Conservation (phyloP, 139 green algal species). For the Tetraselmis striata region DNA sequence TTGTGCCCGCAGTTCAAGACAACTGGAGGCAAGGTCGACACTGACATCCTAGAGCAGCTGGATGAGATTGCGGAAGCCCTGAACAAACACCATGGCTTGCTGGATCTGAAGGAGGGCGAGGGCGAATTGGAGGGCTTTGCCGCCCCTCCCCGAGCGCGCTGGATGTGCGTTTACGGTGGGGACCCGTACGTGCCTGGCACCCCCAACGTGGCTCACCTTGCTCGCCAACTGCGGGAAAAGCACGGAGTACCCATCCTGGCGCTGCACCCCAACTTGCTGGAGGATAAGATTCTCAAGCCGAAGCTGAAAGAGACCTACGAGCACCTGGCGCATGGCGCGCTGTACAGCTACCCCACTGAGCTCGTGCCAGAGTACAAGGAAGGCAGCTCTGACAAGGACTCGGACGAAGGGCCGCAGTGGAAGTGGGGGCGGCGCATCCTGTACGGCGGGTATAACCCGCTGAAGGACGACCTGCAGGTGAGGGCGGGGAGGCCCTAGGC, state of each 20-base stretch:
- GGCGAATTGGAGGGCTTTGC: neutral
- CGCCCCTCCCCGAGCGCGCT: neutral
- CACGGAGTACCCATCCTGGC: neutral
- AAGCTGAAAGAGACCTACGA: neutral
- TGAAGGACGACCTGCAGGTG: neutral
- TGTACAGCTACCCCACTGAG: neutral
- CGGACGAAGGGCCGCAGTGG: too few relatives aligned
- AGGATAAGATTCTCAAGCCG: neutral
- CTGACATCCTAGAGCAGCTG: neutral
- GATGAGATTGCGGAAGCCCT: neutral
- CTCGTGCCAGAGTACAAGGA: neutral
- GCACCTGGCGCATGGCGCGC: neutral
- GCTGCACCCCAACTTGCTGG: neutral
- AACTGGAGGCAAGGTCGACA: too few relatives aligned
- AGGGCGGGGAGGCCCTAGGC: too few relatives aligned
- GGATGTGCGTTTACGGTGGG: neutral
- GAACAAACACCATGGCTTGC: neutral
- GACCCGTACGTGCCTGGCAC: neutral
- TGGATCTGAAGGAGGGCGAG: neutral
- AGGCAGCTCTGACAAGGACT: too few relatives aligned
- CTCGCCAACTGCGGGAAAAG: neutral
- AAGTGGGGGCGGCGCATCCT: neutral
- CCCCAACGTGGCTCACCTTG: neutral
- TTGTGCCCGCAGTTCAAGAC: too few relatives aligned
- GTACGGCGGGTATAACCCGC: neutral